phyloP scores from a whole-genome alignment of 805 yeast genomes.

The Schwanniomyces occidentalis region DNA sequence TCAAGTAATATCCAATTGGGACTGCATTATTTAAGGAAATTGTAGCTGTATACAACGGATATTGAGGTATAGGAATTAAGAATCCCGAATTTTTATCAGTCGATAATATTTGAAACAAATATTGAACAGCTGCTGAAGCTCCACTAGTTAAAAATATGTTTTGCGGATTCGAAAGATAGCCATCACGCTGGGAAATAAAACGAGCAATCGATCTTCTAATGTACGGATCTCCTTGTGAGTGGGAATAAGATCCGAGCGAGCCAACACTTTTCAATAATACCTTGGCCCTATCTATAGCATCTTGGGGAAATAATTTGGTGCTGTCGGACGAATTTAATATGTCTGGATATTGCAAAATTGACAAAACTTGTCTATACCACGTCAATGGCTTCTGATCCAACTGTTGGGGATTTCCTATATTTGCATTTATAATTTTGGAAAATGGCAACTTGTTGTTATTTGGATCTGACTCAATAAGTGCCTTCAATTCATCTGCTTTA shows the following conservation, averaged over 20 bases:
- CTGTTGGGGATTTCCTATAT: constrained; percentile 98
- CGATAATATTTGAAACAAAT: constrained; percentile 70
- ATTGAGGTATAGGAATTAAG: constrained; percentile 96
- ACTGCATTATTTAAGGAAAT: constrained; percentile 79
- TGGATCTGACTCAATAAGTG: constrained; percentile 45
- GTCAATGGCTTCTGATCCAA: constrained; percentile 91
- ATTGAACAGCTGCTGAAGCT: constrained; percentile 91
- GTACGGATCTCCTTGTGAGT: constrained; percentile 80
- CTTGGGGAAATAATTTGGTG: constrained; percentile 50
- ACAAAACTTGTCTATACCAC: constrained; percentile 90
- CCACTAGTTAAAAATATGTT: constrained; percentile 88
- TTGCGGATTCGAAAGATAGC: constrained; percentile 58
- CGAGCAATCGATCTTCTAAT: constrained; percentile 79
- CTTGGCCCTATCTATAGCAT: constrained; percentile 73
- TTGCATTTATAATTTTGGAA: constrained; percentile 76
- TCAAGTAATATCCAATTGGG: constrained; percentile 82
- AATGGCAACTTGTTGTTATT: constrained; percentile 73
- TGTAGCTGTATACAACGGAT: constrained; percentile 96
- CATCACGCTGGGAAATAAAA: constrained; percentile 80
- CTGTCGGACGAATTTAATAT: constrained; percentile 42
- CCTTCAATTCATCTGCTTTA: constrained; percentile 81
- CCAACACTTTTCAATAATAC: constrained; percentile 61
- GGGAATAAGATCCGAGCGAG: constrained; percentile 93
- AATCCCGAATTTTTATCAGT: constrained; percentile 69
- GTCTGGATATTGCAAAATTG: constrained; percentile 83